Base-by-base conservation (phyloP, 495 filamentous ascomycete genomes). In the Penicillium subrubescens region DNA sequence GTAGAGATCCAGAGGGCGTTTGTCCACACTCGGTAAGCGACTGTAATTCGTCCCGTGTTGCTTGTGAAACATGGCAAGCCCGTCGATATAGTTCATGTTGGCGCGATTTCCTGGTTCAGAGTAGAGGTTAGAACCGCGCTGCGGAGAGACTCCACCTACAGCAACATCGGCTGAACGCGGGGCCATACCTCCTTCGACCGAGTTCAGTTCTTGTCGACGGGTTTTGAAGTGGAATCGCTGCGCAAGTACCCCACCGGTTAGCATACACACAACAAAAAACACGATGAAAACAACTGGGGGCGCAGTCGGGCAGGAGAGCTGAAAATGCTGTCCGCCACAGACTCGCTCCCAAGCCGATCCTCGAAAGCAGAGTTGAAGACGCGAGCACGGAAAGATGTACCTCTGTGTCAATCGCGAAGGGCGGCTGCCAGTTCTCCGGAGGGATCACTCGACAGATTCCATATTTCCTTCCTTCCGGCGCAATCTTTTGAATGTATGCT, bases 191-290 rank as follows among this genome's bases (percentile, higher is more conserved):
- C 95, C 95, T 89, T 99, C 95, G 56, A 97, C 92, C 17, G 94
- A 97, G 74, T 98, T 99, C 54, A 99, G 86, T 74, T 99, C 95
- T 79, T 98, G 96, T 75, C 94, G 92, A 75, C 95, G 87, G 8
- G 95, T 99, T 60, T 92, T 89, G 77, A 99, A 99, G 74, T 97
- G 95, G 72, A 99, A 99, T 73, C 88, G 88, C 95, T 98, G 68
- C 63, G 19, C 31, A 48, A 21, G 43, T 15, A 51, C 25, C 11
- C 44, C 25, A 41, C 37, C 48, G 15, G 52, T 71, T 58, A 73
- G 67, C 59, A 48, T n/a, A 7, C 37, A 23, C 65, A 53, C 57
- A 61, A 34, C 31, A 60, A 50, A 57, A 8, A 25, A 15, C 1
- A 43, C 3, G 12, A 39, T 41, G 21, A 21, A 57, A 27, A 21